Evolutionary conservation across 2,329 filamentous ascomycete species (phyloP).

Genomic region (Falciphora oryzae): DNA sequence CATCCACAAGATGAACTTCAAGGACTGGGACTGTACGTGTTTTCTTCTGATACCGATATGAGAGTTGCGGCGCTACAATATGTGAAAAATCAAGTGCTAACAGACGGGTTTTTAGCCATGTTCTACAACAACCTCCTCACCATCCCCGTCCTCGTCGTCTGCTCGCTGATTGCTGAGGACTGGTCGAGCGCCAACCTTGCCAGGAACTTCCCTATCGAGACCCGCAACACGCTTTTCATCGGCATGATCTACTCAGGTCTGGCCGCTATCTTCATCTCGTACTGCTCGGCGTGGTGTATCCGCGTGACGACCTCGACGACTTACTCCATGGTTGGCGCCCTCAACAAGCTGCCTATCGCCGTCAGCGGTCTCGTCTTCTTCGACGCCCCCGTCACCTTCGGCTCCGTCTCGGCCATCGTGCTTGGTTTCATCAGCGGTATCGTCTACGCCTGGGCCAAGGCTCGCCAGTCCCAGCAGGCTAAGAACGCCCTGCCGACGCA

Average conservation of each 20-base stretch:
- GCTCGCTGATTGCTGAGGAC: slow-evolving; percentile 80
- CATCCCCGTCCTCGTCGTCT: slow-evolving; percentile 81
- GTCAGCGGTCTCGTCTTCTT: slow-evolving; percentile 93
- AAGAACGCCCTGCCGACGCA: slow-evolving; percentile 64
- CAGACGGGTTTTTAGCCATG: slow-evolving; percentile 63
- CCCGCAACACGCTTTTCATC: slow-evolving; percentile 71
- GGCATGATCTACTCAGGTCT: slow-evolving; percentile 94
- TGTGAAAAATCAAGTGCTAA: slow-evolving; percentile 13
- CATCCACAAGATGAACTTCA: slow-evolving; percentile 99
- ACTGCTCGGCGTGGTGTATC: slow-evolving; percentile 98
- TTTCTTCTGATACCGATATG: not conserved
- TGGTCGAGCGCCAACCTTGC: slow-evolving; percentile 82
- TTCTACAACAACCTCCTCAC: slow-evolving; percentile 99
- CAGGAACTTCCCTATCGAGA: slow-evolving; percentile 81
- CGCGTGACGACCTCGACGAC: slow-evolving; percentile 96
- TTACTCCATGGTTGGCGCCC: slow-evolving; percentile 95
- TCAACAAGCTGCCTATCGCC: slow-evolving; percentile 97
- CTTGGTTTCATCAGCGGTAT: slow-evolving; percentile 90
- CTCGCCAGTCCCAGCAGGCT: slow-evolving; percentile 65
- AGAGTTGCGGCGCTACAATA: not conserved
- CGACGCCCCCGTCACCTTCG: slow-evolving; percentile 84
- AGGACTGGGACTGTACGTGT: slow-evolving; percentile 94
- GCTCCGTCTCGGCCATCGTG: slow-evolving; percentile 84
- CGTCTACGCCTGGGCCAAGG: slow-evolving; percentile 82
- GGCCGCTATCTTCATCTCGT: slow-evolving; percentile 96